These are phyloP conservation scores for Cytospora piceicola DNA, from an alignment of 2,329 filamentous ascomycete species.

Conservation along the genomic window DNA sequence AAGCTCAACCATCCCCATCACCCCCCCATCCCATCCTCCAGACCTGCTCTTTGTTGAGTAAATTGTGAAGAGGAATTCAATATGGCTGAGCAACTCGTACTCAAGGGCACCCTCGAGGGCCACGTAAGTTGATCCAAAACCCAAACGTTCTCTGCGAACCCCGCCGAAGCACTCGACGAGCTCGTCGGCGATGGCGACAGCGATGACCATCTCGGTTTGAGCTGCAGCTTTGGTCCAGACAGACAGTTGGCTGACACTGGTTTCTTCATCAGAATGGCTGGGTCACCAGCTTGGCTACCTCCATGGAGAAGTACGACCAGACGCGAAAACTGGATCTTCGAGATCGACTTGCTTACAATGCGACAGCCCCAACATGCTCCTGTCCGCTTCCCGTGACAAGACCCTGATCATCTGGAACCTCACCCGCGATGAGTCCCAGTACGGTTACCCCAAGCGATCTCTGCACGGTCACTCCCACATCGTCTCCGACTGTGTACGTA, in stretches of 20 bases:
- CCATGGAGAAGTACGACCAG: slow-evolving; percentile 88
- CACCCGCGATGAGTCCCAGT: slow-evolving; percentile 96
- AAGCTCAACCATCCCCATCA: slow-evolving; percentile 40
- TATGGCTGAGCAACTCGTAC: slow-evolving; percentile 94
- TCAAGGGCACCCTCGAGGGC: slow-evolving; percentile 97
- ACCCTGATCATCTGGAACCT: slow-evolving; percentile 99
- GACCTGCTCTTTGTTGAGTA: slow-evolving; percentile 39
- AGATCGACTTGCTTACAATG: slow-evolving; percentile 36
- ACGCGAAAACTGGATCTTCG: slow-evolving; percentile 25
- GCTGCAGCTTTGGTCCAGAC: slow-evolving; percentile 1
- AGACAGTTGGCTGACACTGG: slow-evolving; percentile 35
- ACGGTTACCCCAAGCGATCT: slow-evolving; percentile 99
- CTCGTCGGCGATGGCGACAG: slow-evolving; percentile 17
- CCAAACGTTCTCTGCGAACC: slow-evolving; percentile 35
- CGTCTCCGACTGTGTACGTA: slow-evolving; percentile 98
- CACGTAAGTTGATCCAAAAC: slow-evolving; percentile 65
- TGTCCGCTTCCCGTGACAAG: slow-evolving; percentile 97
- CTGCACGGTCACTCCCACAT: slow-evolving; percentile 99
- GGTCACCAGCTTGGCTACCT: slow-evolving; percentile 98
- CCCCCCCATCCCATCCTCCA: slow-evolving; percentile 42
- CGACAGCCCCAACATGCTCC: slow-evolving; percentile 94
- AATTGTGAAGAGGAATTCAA: slow-evolving; percentile 46
- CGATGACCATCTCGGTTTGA: slow-evolving; percentile 13
- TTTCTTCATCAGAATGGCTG: slow-evolving; percentile 73
- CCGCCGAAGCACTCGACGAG: slow-evolving; percentile 15